phyloP scores from a whole-genome alignment of 257 asterid genomes.

The Solanum lycopersicoides region DNA sequence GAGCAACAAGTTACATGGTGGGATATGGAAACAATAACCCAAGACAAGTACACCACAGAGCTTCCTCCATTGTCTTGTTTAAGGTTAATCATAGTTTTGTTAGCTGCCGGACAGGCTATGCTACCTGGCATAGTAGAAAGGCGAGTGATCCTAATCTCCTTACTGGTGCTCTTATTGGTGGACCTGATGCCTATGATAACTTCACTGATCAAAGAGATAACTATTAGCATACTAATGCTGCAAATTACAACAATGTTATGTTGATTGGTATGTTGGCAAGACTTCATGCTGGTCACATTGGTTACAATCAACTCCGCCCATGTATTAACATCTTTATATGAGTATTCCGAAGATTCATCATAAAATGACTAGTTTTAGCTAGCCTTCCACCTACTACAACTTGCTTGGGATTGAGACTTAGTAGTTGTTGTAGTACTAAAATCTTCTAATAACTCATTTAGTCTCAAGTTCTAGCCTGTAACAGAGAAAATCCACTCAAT shows the following conservation, averaged over 20 bases:
- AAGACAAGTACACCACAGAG: conserved; percentile 86
- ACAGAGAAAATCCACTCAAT: conserved; percentile 12
- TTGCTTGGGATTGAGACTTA: background rate
- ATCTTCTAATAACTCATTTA: background rate
- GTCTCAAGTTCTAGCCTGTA: background rate
- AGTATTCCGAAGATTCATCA: background rate
- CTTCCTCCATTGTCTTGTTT: conserved; percentile 73
- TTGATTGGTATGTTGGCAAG: conserved; percentile 72
- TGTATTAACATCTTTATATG: conserved; percentile 17
- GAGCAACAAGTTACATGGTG: conserved; percentile 97
- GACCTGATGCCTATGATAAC: conserved; percentile 94
- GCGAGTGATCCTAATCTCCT: conserved; percentile 79
- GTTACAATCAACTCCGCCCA: conserved; percentile 81
- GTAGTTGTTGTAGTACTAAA: background rate
- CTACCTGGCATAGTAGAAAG: conserved; percentile 82
- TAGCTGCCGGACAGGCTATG: conserved; percentile 89
- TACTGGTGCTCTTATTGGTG: conserved; percentile 88
- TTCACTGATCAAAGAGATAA: conserved; percentile 89
- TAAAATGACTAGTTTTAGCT: background rate
- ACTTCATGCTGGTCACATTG: conserved; percentile 55
- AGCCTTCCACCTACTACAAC: background rate
- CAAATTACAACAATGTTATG: conserved; percentile 91
- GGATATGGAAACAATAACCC: conserved; percentile 91
- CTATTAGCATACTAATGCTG: conserved; percentile 95
- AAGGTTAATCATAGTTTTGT: conserved; percentile 57